Percentiles rank a stretch among this genome's conserved stretches.
These are phyloP conservation scores for Dendrocalamus sinicus DNA, from an alignment of 176 grass and related monocot species.

Conservation along the genomic window DNA sequence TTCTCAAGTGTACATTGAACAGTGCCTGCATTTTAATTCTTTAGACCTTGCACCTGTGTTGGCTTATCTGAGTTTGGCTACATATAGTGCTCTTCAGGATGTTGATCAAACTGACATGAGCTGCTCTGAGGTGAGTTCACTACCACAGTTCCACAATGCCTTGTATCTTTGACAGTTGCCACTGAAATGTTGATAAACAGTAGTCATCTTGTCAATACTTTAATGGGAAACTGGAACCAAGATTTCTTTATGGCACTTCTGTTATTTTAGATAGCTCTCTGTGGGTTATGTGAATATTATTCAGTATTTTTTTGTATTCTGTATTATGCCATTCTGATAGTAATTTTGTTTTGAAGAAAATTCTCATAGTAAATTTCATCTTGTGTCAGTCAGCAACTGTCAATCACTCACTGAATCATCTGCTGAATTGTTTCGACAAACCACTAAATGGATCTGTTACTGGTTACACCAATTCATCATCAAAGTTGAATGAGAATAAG, in stretches of 20 bases:
- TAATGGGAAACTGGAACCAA: background rate
- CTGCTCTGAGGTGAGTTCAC: constrained; percentile 52
- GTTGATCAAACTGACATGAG: constrained; percentile 44
- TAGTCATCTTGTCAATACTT: constrained; percentile 14
- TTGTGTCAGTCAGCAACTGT: constrained; percentile 57
- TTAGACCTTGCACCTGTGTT: constrained; percentile 61
- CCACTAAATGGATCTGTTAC: constrained; percentile 42
- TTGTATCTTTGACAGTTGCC: background rate
- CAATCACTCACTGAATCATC: constrained; percentile 59
- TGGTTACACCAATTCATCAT: constrained; percentile 16
- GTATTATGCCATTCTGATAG: constrained; percentile 13
- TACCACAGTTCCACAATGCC: constrained; percentile 7
- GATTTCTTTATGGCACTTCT: constrained; percentile 17
- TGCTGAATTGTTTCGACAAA: constrained; percentile 69
- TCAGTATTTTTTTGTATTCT: constrained; percentile 23
- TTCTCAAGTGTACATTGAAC: constrained; percentile 67
- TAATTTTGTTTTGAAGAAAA: background rate
- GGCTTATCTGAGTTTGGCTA: constrained; percentile 71
- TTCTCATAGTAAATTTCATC: constrained; percentile 37
- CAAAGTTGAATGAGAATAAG: constrained; percentile 43
- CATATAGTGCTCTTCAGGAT: constrained; percentile 60
- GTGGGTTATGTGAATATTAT: background rate
- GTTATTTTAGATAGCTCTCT: constrained; percentile 21
- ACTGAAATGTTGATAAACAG: background rate
- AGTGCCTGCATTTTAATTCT: constrained; percentile 61